Percentiles rank a stretch among this genome's conserved stretches.
These are phyloP conservation scores for Arthrobotrys sinensis DNA, from an alignment of 2,329 filamentous ascomycete species.

Conservation along the genomic window DNA sequence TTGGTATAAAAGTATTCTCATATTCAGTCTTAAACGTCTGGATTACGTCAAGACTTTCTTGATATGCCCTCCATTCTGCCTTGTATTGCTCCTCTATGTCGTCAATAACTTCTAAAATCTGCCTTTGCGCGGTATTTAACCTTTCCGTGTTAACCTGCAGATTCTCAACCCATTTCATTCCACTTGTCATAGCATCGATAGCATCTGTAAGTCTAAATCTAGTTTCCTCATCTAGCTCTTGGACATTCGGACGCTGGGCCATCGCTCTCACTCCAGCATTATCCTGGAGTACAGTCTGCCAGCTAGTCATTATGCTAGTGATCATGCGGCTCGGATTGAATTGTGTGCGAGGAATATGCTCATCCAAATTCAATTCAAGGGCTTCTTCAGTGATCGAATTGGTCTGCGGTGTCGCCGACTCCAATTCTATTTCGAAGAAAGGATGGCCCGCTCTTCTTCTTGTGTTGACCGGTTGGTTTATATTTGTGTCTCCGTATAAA, in stretches of 20 bases:
- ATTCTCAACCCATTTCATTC: constrained; percentile 20
- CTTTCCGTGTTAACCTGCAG: neutral
- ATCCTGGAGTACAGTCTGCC: neutral
- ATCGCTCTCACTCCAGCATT: neutral
- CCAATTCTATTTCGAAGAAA: neutral
- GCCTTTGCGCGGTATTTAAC: neutral
- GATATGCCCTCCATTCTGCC: neutral
- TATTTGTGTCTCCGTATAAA: constrained; percentile 18
- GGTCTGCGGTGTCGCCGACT: neutral
- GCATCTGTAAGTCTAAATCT: neutral
- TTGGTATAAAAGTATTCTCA: neutral
- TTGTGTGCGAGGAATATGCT: neutral
- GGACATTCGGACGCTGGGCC: neutral
- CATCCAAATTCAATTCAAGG: neutral
- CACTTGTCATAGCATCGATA: neutral
- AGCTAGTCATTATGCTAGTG: neutral
- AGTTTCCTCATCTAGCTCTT: neutral
- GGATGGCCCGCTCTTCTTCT: neutral
- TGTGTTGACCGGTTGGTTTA: neutral
- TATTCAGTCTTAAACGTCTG: constrained; percentile 1
- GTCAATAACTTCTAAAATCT: neutral
- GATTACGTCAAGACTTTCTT: neutral
- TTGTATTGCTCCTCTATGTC: neutral
- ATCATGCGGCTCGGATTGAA: constrained; percentile 6
- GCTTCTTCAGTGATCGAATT: neutral